Conservation (phyloP, 2,329 filamentous ascomycete species). For the Macrophomina pseudophaseolina region DNA sequence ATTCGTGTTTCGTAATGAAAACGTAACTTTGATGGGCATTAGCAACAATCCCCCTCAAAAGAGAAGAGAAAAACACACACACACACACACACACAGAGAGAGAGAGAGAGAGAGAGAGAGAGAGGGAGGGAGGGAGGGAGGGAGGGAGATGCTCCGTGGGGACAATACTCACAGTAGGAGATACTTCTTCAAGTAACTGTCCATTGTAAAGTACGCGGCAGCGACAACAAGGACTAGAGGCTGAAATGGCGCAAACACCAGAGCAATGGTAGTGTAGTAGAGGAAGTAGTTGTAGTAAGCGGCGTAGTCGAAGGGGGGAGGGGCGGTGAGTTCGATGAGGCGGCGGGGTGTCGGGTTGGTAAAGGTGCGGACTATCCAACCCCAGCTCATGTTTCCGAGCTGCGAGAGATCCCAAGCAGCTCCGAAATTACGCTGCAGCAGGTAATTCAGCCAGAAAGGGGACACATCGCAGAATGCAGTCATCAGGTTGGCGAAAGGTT, state of each 20-base stretch:
- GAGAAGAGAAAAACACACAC: background rate
- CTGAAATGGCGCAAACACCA: constrained; percentile 84
- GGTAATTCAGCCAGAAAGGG: constrained; percentile 91
- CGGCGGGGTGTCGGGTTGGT: constrained; percentile 86
- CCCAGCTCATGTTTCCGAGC: constrained; percentile 80
- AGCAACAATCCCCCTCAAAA: background rate
- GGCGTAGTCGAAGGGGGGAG: constrained; percentile 91
- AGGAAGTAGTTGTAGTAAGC: constrained; percentile 98
- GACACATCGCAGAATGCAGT: constrained; percentile 80
- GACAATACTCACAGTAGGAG: constrained; percentile 67
- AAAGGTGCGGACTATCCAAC: constrained; percentile 84
- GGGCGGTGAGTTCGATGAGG: constrained; percentile 89
- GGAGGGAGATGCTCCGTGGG: no score
- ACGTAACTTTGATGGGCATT: constrained; percentile 61
- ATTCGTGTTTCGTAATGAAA: constrained; percentile 96
- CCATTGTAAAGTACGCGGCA: constrained; percentile 86
- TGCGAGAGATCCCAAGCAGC: constrained; percentile 94
- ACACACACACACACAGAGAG: no score
- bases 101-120: no score
- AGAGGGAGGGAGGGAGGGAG: no score
- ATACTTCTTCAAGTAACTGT: constrained; percentile 94
- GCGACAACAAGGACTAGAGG: constrained; percentile 85
- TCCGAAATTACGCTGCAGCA: constrained; percentile 90
- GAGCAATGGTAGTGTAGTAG: constrained; percentile 87
- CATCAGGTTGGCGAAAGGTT: constrained; percentile 70